A percentile compares a stretch with the other conserved stretches of the same genome.
phyloP scores from a whole-genome alignment of 352 stramenopile species.

The Ochromonadaceae sp. region DNA sequence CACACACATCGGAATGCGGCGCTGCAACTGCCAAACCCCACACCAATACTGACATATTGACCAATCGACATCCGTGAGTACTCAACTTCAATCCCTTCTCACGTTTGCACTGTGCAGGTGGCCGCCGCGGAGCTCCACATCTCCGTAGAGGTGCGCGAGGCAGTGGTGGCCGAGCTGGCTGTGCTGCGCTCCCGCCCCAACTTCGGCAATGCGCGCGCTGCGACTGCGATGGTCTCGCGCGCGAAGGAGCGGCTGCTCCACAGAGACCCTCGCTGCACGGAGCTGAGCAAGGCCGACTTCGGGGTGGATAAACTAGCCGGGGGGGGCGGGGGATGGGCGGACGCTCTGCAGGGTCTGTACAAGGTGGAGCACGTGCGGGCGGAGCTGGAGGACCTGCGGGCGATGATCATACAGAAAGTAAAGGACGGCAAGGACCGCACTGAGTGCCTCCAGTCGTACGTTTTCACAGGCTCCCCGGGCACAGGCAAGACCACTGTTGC shows the following conservation, averaged over 20 bases:
- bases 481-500: slow-evolving; percentile 43
- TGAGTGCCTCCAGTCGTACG: slow-evolving; percentile 32
- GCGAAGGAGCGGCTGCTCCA: slow-evolving; percentile 31
- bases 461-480: slow-evolving; percentile 45
- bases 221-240: slow-evolving; percentile 56
- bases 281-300: not conserved
- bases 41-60: too few species aligned
- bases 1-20: too few species aligned
- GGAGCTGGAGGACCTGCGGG: not conserved
- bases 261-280: not conserved
- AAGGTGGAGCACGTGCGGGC: not conserved
- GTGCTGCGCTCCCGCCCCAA: slow-evolving; percentile 52
- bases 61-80: not conserved
- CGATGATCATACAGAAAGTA: not conserved
- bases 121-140: not conserved
- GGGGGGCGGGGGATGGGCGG: too few species aligned
- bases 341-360: too few species aligned
- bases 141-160: not conserved
- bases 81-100: too few species aligned
- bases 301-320: not conserved
- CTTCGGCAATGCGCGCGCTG: slow-evolving; percentile 72
- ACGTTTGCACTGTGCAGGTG: too few species aligned
- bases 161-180: slow-evolving; percentile 26
- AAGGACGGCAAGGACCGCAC: slow-evolving; percentile 1
- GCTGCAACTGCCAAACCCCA: too few species aligned